Conservation (phyloP, 805 yeast genomes). For the Osmozyma mogii region DNA sequence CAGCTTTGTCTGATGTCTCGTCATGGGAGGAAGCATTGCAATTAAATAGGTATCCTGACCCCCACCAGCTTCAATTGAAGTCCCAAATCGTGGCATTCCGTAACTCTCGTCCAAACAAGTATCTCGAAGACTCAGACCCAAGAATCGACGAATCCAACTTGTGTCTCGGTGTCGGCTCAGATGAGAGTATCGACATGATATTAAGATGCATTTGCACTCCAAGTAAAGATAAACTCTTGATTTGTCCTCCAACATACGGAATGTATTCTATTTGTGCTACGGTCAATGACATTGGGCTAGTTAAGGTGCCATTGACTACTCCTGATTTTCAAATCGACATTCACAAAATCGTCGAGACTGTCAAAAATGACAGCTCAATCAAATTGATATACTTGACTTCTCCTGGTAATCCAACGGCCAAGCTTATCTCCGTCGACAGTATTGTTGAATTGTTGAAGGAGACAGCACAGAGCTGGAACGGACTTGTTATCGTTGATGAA, state of each 20-base stretch:
- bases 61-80: slow-evolving; percentile 80
- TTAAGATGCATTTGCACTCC: slow-evolving; percentile 82
- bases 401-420: slow-evolving; percentile 96
- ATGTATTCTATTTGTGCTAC: slow-evolving; percentile 92
- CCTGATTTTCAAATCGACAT: slow-evolving; percentile 53
- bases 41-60: slow-evolving; percentile 93
- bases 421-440: slow-evolving; percentile 38
- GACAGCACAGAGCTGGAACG: slow-evolving; percentile 53
- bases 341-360: slow-evolving; percentile 42
- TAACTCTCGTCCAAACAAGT: slow-evolving; percentile 39
- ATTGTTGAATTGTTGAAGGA: slow-evolving; percentile 35
- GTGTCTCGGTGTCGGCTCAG: slow-evolving; percentile 95
- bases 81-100: slow-evolving; percentile 64
- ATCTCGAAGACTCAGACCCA: slow-evolving; percentile 6
- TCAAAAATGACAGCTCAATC: slow-evolving; percentile 51
- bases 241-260: slow-evolving; percentile 95
- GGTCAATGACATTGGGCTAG: slow-evolving; percentile 79
- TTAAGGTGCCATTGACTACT: slow-evolving; percentile 54
- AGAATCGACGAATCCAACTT: slow-evolving; percentile 55
- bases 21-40: slow-evolving; percentile 42
- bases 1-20: slow-evolving; percentile 47
- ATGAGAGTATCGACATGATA: slow-evolving; percentile 86
- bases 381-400: slow-evolving; percentile 81
- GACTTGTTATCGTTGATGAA: slow-evolving; percentile 82
- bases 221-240: slow-evolving; percentile 69